These are phyloP conservation scores for Wickerhamiella brachini DNA, from an alignment of 805 yeast species.

Conservation along the genomic window DNA sequence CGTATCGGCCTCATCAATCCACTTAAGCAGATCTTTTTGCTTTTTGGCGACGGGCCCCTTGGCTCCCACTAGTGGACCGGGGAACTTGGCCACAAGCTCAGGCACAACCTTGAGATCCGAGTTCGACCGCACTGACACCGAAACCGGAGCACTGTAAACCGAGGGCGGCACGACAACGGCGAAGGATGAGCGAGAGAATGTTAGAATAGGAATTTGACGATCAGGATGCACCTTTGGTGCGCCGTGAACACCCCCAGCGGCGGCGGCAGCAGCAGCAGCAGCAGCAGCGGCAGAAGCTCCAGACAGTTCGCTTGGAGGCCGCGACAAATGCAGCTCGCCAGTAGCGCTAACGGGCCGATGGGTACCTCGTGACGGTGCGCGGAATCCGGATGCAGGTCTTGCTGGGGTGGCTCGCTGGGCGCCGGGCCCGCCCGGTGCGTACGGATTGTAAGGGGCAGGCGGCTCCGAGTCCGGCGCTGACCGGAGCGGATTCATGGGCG, in stretches of 20 bases:
- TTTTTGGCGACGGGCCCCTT: conserved; percentile 33
- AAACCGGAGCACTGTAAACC: conserved; percentile 1
- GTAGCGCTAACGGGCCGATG: not conserved
- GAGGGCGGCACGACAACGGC: conserved; percentile 3
- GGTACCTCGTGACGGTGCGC: not conserved
- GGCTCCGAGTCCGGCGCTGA: not conserved
- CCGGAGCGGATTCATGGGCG: not conserved
- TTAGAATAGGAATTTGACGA: conserved; percentile 5
- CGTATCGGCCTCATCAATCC: conserved; percentile 36
- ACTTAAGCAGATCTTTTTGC: conserved; percentile 53
- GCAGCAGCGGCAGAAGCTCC: not conserved
- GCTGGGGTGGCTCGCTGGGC: not conserved
- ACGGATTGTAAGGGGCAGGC: not conserved
- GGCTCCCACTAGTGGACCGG: conserved; percentile 49
- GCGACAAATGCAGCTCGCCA: not conserved
- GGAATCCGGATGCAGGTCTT: not conserved
- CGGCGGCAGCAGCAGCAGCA: too few relatives aligned
- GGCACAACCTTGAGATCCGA: not conserved
- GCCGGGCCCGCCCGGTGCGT: not conserved
- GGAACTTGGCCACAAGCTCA: conserved; percentile 29
- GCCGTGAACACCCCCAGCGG: too few relatives aligned
- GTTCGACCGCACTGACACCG: not conserved
- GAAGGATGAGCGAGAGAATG: conserved; percentile 3
- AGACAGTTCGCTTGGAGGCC: conserved; percentile 1
- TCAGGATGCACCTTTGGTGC: not conserved